Conservation (phyloP, 495 filamentous ascomycete genomes). For the Daldinia caldariorum region DNA sequence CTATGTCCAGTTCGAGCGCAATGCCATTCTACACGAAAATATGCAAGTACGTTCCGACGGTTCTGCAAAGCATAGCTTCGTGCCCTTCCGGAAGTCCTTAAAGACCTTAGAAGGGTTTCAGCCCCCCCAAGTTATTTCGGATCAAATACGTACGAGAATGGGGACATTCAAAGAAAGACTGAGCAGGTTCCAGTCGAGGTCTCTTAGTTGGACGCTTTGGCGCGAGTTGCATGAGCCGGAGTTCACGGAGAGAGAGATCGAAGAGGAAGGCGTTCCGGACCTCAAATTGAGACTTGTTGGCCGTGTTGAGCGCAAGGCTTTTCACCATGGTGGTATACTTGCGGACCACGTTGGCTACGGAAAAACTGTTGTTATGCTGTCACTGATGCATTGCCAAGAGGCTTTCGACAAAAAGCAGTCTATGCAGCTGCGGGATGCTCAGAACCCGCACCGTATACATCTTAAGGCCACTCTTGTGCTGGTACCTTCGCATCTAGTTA, state of each 20-base stretch:
- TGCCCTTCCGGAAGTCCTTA: constrained; percentile 22
- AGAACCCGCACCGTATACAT: constrained; percentile 37
- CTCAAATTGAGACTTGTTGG: constrained; percentile 71
- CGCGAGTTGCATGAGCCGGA: constrained; percentile 63
- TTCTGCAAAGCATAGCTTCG: constrained; percentile 13
- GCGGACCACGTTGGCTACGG: constrained; percentile 84
- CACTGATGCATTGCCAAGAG: constrained; percentile 65
- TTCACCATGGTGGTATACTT: constrained; percentile 72
- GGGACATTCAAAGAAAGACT: constrained; percentile 7
- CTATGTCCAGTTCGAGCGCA: constrained; percentile 5
- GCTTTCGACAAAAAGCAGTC: constrained; percentile 40
- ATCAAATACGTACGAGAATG: background rate
- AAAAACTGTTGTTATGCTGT: constrained; percentile 80
- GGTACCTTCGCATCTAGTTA: constrained; percentile 67
- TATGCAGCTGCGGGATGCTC: background rate
- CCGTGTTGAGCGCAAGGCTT: constrained; percentile 60
- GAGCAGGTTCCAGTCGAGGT: constrained; percentile 39
- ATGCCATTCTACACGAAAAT: constrained; percentile 19
- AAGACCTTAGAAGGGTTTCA: background rate
- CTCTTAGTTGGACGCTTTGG: constrained; percentile 68
- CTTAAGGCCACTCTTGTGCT: constrained; percentile 76
- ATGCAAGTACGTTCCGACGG: constrained; percentile 7
- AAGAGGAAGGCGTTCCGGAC: constrained; percentile 68
- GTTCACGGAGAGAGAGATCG: constrained; percentile 73
- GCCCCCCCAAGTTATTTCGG: background rate